A percentile compares a stretch with the other conserved stretches of the same genome.
phyloP scores from a whole-genome alignment of 208 protist species.

The Trypanosoma conorhini region DNA sequence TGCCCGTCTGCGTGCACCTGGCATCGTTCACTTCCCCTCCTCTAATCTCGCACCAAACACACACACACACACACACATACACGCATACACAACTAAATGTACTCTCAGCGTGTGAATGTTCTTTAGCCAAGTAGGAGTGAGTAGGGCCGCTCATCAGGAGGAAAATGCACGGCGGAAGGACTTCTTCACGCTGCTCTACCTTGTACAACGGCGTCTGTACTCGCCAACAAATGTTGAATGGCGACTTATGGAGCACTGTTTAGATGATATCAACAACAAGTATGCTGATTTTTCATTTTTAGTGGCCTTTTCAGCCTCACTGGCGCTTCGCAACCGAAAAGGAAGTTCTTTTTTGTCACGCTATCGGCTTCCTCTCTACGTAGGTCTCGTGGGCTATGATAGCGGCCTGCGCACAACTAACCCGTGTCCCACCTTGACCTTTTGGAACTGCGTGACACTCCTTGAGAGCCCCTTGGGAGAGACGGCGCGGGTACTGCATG shows the following conservation, averaged over 20 bases:
- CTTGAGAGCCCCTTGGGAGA: slow-evolving; percentile 61
- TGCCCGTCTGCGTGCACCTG: not conserved
- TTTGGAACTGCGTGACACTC: slow-evolving; percentile 72
- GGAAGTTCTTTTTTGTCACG: slow-evolving; percentile 37
- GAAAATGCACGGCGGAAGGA: slow-evolving; percentile 51
- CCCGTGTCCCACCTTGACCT: slow-evolving; percentile 55
- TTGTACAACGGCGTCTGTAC: slow-evolving; percentile 26
- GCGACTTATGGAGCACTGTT: slow-evolving; percentile 62
- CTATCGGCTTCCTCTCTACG: slow-evolving; percentile 61
- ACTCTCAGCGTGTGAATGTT: slow-evolving; percentile 36
- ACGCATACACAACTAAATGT: not conserved
- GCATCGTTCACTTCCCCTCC: too few species aligned
- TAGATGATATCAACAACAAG: slow-evolving; percentile 81
- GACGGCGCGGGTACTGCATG: slow-evolving; percentile 55
- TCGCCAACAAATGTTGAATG: slow-evolving; percentile 55
- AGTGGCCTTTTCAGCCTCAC: slow-evolving; percentile 45
- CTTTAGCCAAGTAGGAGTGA: slow-evolving; percentile 35
- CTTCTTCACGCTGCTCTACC: slow-evolving; percentile 65
- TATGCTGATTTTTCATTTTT: slow-evolving; percentile 77
- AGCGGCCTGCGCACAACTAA: slow-evolving; percentile 50
- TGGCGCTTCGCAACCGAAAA: slow-evolving; percentile 40
- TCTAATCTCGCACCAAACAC: too few species aligned
- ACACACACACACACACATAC: not conserved
- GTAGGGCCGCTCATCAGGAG: slow-evolving; percentile 34
- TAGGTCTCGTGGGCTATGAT: slow-evolving; percentile 74